Conservation (phyloP, 192 early-diverging fungal genomes). For the Mortierella alpina region DNA sequence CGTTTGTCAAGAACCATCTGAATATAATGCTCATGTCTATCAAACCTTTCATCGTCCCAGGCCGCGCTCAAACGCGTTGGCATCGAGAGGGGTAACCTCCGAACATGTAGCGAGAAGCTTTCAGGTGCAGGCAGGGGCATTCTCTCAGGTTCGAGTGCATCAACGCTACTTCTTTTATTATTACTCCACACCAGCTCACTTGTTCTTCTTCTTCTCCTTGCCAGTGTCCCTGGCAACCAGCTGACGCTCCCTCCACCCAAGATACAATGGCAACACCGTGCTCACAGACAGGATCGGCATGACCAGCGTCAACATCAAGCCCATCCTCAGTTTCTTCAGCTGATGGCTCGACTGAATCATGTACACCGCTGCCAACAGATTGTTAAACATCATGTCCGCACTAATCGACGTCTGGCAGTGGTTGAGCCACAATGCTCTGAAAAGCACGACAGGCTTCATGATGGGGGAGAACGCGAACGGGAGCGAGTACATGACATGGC, state of each 20-base stretch:
- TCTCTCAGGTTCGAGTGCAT: no score
- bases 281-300: slow-evolving; percentile 46
- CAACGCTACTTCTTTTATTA: no score
- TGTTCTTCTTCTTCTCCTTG: slow-evolving; percentile 22
- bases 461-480: slow-evolving; percentile 46
- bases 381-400: slow-evolving; percentile 46
- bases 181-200: background rate
- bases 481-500: slow-evolving; percentile 32
- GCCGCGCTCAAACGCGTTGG: background rate
- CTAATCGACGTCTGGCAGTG: slow-evolving; percentile 53
- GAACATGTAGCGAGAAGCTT: background rate
- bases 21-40: no score
- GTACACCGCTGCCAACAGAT: slow-evolving; percentile 29
- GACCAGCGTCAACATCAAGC: slow-evolving; percentile 8
- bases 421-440: slow-evolving; percentile 39
- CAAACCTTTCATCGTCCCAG: no score
- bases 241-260: slow-evolving; percentile 47
- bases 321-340: slow-evolving; percentile 28
- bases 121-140: no score
- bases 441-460: slow-evolving; percentile 29
- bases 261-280: slow-evolving; percentile 34
- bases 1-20: no score
- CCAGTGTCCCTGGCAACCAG: slow-evolving; percentile 2
- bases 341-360: slow-evolving; percentile 43
- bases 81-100: background rate